Evolutionary conservation across 352 stramenopile genomes (phyloP).

Genomic region (Globisporangium solare): DNA sequence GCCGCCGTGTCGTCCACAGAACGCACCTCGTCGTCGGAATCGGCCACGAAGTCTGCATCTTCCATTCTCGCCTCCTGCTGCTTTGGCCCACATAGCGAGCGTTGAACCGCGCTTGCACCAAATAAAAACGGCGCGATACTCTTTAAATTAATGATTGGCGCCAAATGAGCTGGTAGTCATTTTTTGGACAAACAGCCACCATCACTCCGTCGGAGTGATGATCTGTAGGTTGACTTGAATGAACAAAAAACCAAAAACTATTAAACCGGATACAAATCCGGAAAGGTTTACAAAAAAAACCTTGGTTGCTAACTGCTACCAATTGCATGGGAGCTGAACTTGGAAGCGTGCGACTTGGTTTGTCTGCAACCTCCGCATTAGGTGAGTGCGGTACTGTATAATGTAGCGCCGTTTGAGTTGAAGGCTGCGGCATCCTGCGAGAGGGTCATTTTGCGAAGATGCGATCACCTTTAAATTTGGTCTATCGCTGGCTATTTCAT

Average conservation of each 20-base stretch:
- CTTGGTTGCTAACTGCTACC: too few relatives aligned
- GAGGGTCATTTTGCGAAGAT: too few relatives aligned
- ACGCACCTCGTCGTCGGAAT: constrained; percentile 34
- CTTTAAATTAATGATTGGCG: not conserved
- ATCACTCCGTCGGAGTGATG: not conserved
- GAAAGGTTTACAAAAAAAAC: too few relatives aligned
- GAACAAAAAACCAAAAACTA: not conserved
- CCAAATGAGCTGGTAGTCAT: not conserved
- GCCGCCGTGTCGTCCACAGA: not conserved
- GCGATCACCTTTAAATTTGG: too few relatives aligned
- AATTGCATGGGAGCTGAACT: too few relatives aligned
- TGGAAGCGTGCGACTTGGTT: too few relatives aligned
- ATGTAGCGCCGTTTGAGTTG: too few relatives aligned
- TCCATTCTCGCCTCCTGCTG: constrained; percentile 28
- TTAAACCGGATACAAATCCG: too few relatives aligned
- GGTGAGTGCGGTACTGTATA: too few relatives aligned
- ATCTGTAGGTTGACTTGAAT: not conserved
- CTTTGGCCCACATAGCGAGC: constrained; percentile 8
- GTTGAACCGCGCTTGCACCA: constrained; percentile 1
- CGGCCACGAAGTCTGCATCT: constrained; percentile 42
- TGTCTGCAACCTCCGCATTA: too few relatives aligned
- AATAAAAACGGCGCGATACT: not conserved
- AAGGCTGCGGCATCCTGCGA: too few relatives aligned
- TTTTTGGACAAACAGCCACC: not conserved
- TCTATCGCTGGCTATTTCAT: too few relatives aligned